Conservation (phyloP, 352 stramenopile species). For the Phytophthora meadii region DNA sequence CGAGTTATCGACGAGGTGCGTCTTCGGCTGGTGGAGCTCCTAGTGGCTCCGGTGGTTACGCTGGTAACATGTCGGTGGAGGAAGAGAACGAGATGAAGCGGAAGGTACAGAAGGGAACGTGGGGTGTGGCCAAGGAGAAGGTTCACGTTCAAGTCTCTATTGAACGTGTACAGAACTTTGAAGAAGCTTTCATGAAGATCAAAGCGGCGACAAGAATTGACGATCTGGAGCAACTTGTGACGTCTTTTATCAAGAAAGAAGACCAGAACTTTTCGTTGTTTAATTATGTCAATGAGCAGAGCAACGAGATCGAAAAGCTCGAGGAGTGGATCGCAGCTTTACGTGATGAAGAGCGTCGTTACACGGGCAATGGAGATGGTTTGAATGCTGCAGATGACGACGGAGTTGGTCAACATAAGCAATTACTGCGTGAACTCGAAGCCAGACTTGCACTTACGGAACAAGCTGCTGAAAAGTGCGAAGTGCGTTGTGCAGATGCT, state of each 20-base stretch:
- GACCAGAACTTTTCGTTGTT: conserved; percentile 98
- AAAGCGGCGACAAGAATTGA: conserved; percentile 92
- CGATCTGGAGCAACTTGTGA: conserved; percentile 93
- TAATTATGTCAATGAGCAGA: conserved; percentile 96
- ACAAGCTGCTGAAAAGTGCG: conserved; percentile 89
- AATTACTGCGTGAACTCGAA: conserved; percentile 91
- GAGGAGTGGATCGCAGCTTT: conserved; percentile 81
- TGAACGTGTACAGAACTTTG: conserved; percentile 94
- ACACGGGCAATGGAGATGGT: conserved; percentile 81
- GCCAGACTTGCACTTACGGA: conserved; percentile 78
- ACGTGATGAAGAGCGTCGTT: conserved; percentile 88
- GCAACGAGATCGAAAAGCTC: conserved; percentile 93
- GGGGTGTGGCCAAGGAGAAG: conserved; percentile 88
- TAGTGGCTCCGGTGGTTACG: conserved; percentile 16
- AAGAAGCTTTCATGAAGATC: conserved; percentile 96
- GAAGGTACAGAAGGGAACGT: conserved; percentile 79
- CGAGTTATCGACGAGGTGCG: conserved; percentile 31
- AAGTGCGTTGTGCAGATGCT: conserved; percentile 89
- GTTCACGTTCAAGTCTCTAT: conserved; percentile 89
- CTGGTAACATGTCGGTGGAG: conserved; percentile 58
- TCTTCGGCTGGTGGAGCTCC: conserved; percentile 30
- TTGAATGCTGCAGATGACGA: conserved; percentile 62
- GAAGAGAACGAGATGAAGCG: conserved; percentile 78
- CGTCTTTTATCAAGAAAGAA: conserved; percentile 95
- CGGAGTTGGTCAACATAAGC: conserved; percentile 89